A percentile compares a stretch with the other conserved stretches of the same genome.
These are phyloP conservation scores for Magnolia sinica DNA, from an alignment of 164 flowering plant genomes.

Conservation along the genomic window DNA sequence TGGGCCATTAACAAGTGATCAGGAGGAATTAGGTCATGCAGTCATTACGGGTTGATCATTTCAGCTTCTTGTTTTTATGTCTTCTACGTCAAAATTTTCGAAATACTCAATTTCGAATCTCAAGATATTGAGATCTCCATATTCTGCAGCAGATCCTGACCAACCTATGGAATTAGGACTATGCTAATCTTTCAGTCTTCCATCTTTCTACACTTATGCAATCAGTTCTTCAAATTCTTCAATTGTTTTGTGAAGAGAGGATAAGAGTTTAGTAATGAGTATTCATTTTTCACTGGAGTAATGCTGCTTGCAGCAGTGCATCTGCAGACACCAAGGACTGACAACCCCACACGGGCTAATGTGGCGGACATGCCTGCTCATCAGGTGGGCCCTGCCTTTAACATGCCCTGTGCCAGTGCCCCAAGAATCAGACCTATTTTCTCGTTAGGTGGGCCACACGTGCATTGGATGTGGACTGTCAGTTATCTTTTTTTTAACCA, in stretches of 20 bases:
- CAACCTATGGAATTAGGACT: not conserved
- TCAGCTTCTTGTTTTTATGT: not conserved
- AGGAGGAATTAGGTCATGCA: not conserved
- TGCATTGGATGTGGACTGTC: not conserved
- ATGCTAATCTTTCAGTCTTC: not conserved
- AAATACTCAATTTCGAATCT: no score
- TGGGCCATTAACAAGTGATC: not conserved
- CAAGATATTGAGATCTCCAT: not conserved
- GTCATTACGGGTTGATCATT: not conserved
- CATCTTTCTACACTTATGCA: no score
- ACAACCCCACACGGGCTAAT: no score
- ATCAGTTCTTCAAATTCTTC: not conserved
- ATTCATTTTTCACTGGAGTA: no score
- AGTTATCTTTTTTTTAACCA: no score
- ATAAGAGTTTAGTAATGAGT: not conserved
- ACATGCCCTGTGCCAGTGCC: no score
- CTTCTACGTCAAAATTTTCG: no score
- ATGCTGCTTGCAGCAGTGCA: no score
- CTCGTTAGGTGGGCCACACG: not conserved
- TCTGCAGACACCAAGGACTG: no score
- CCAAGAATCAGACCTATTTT: not conserved
- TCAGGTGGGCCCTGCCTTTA: no score
- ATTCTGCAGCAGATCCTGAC: not conserved
- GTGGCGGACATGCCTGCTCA: no score
- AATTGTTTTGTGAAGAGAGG: not conserved